These are phyloP conservation scores for Globisporangium ultimum DNA, from an alignment of 352 stramenopile species.

Conservation along the genomic window DNA sequence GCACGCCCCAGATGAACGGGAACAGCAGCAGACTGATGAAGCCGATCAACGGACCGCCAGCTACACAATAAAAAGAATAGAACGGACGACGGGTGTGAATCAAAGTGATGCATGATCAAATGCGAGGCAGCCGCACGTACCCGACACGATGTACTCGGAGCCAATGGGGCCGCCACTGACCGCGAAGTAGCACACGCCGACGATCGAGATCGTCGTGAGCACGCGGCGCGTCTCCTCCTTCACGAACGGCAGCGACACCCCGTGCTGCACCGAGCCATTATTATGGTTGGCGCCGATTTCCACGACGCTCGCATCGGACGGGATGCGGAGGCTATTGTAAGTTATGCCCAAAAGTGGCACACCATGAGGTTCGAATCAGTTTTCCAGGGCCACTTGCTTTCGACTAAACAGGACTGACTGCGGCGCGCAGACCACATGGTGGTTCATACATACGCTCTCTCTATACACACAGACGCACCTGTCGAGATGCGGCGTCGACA, in stretches of 20 bases:
- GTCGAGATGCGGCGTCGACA: constrained; percentile 28
- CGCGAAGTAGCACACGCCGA: constrained; percentile 57
- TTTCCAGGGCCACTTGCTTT: no score
- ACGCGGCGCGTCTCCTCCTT: constrained; percentile 45
- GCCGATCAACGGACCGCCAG: constrained; percentile 60
- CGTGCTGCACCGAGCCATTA: constrained; percentile 25
- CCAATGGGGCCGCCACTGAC: constrained; percentile 38
- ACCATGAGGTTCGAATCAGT: constrained; percentile 9
- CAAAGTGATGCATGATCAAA: background rate
- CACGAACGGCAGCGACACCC: constrained; percentile 22
- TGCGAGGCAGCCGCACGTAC: constrained; percentile 9
- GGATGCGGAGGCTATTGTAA: constrained; percentile 16
- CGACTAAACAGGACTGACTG: no score
- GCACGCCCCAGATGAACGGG: constrained; percentile 88
- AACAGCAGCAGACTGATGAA: constrained; percentile 87
- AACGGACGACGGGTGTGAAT: background rate
- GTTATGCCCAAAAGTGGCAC: constrained; percentile 14
- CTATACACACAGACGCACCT: constrained; percentile 14
- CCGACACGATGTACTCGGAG: constrained; percentile 42
- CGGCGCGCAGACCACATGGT: no score
- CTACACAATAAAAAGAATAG: constrained; percentile 1
- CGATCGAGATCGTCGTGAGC: constrained; percentile 53
- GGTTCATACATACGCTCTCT: no score
- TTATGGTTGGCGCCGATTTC: constrained; percentile 22
- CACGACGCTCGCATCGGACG: constrained; percentile 27